Percentiles rank a stretch among this genome's conserved stretches.
These are phyloP conservation scores for Endocladia muricata DNA, from an alignment of 31 red algal genomes.

Conservation along the genomic window DNA sequence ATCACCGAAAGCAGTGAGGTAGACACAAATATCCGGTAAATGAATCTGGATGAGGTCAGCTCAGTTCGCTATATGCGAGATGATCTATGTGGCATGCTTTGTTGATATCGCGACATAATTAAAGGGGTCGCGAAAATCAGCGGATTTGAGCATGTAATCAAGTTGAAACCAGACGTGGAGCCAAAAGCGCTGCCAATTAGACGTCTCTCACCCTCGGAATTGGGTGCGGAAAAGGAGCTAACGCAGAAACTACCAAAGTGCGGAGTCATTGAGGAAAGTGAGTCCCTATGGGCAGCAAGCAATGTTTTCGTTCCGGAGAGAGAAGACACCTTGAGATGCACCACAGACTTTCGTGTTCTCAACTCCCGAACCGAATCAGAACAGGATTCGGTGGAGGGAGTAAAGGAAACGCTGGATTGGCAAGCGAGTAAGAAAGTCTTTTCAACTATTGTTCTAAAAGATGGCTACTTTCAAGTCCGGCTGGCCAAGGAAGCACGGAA, in stretches of 20 bases:
- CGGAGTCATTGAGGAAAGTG: background rate
- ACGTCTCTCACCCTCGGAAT: too few species aligned
- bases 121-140: background rate
- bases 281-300: background rate
- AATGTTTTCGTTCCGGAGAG: constrained; percentile 1
- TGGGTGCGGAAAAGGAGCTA: background rate
- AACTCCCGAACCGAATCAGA: background rate
- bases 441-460: constrained; percentile 8
- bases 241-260: background rate
- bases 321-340: background rate
- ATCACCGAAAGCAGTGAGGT: background rate
- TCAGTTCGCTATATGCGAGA: background rate
- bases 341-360: background rate
- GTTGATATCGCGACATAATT: background rate
- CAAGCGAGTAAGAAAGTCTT: background rate
- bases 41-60: background rate
- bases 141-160: background rate
- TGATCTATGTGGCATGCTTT: background rate
- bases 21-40: background rate
- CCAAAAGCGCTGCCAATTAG: too few species aligned
- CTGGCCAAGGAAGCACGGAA: background rate
- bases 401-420: background rate
- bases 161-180: background rate
- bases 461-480: constrained; percentile 26
- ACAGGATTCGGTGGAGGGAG: background rate